These are phyloP conservation scores for Naganishia antarctica DNA, from an alignment of 768 basidiomycete species.

Conservation along the genomic window DNA sequence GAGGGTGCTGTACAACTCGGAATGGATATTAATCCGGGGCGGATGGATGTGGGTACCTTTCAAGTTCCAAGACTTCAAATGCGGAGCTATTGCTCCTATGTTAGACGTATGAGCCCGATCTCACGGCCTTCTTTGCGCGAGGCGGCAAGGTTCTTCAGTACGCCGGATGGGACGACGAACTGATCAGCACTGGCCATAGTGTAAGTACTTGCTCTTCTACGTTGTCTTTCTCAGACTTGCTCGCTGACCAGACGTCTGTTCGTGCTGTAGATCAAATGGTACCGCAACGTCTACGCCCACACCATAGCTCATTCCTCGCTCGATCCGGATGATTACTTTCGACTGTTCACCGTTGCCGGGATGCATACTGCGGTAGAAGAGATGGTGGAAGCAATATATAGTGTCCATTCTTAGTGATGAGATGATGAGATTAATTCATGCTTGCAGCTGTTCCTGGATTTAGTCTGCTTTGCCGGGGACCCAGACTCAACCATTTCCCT, in stretches of 20 bases:
- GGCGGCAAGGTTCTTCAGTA: slow-evolving; percentile 44
- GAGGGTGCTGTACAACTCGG: slow-evolving; percentile 11
- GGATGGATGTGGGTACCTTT: slow-evolving; percentile 23
- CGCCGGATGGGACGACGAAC: slow-evolving; percentile 38
- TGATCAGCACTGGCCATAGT: slow-evolving; percentile 44
- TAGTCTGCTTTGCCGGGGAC: too few relatives aligned
- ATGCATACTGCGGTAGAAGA: slow-evolving; percentile 2
- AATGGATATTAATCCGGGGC: background rate
- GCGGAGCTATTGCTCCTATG: background rate
- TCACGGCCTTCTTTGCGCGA: slow-evolving; percentile 35
- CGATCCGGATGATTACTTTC: background rate
- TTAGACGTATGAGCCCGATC: slow-evolving; percentile 26
- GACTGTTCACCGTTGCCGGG: background rate
- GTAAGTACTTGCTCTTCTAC: slow-evolving; percentile 22
- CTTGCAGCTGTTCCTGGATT: too few relatives aligned
- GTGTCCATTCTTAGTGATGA: too few relatives aligned
- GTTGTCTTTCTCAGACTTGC: slow-evolving; percentile 7
- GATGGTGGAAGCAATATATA: too few relatives aligned
- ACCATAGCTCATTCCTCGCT: background rate
- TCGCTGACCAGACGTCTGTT: background rate
- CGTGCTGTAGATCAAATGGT: background rate
- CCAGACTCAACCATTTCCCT: too few relatives aligned
- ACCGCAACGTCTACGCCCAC: background rate
- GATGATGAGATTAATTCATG: too few relatives aligned
- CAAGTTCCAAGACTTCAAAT: background rate